Base-by-base conservation (phyloP, 176 grass and related monocot species). In the Cenchrus purpureus region DNA sequence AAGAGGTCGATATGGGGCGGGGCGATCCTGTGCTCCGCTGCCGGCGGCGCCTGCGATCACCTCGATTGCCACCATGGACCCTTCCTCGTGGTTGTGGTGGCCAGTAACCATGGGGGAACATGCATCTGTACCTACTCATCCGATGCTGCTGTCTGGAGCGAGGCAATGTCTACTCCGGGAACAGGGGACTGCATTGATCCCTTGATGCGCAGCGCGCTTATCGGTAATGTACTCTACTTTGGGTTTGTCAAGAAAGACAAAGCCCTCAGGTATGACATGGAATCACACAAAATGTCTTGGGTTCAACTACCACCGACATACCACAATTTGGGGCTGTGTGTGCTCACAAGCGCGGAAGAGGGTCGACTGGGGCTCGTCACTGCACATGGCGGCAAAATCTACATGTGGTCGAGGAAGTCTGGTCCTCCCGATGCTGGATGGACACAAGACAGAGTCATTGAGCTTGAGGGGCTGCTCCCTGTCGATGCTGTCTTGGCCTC, bases 1-100 rank as follows among this genome's bases (percentile, higher is more conserved):
- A 1, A 1, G 9, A 2, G 2, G 43, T 6, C 4, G 7, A 11
- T 4, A 0, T 19, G 34, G 34, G 17, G 5, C 16, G 65, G 14
- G 34, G 65, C 65, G 14, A 34, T 65, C 31, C 61, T 65, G 25
- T 65, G 65, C 14, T 15, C 66, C 12, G n/a, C n/a, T 2, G 15
- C 2, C 66, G 37, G 10, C 2, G 51, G 66, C 32, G 13, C 65
- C 66, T 68, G 66, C 37, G 16, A 68, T 37, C 66, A 44, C 37
- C 37, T 68, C 14, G 37, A 43, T 42, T 68, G 66, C 37, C 14
- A 44, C 66, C 66, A 15, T 2, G 37, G 66, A 43, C 34, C 66
- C 34, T 68, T 68, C 65, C 32, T 43, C 6, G 65, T 68, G 2
- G 2, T 44, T 32, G 4, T 43, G 7, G 15, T 68, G 15, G 16